Conservation (phyloP, 805 yeast genomes). For the Candida morakotiae region DNA sequence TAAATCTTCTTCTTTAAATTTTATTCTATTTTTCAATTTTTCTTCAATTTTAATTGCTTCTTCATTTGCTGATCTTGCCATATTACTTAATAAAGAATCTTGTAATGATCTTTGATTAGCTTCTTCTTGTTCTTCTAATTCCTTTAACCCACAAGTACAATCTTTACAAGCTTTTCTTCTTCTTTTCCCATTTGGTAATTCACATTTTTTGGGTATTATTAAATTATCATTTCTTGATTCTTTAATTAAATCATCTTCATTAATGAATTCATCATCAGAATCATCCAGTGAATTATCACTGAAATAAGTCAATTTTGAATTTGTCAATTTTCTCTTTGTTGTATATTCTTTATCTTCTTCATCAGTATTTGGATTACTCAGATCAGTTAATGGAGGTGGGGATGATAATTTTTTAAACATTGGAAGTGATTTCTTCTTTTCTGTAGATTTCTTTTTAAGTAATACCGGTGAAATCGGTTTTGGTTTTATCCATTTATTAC, state of each 20-base stretch:
- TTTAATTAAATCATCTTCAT: constrained; percentile 39
- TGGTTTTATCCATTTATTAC: constrained; percentile 53
- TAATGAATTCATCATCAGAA: constrained; percentile 15
- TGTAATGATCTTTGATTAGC: constrained; percentile 40
- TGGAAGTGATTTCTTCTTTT: constrained; percentile 14
- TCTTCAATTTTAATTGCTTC: constrained; percentile 56
- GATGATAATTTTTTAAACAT: neutral
- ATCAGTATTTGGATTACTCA: constrained; percentile 31
- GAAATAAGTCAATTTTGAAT: constrained; percentile 51
- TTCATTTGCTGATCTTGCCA: constrained; percentile 48
- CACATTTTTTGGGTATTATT: constrained; percentile 58
- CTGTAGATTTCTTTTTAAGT: constrained; percentile 20
- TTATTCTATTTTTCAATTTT: constrained; percentile 43
- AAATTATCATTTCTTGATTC: constrained; percentile 25
- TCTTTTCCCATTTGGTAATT: constrained; percentile 47
- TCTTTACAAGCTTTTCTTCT: constrained; percentile 96
- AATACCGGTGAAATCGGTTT: constrained; percentile 28
- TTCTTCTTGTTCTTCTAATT: constrained; percentile 69
- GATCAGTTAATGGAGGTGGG: constrained; percentile 38
- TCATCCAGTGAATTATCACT: constrained; percentile 42
- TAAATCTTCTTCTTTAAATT: constrained; percentile 63
- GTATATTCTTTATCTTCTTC: constrained; percentile 39
- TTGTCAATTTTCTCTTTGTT: constrained; percentile 41
- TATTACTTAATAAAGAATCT: constrained; percentile 38
- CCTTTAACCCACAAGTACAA: constrained; percentile 96